phyloP scores from a whole-genome alignment of 2,329 filamentous ascomycete genomes.

The Pseudogymnoascus sp. region DNA sequence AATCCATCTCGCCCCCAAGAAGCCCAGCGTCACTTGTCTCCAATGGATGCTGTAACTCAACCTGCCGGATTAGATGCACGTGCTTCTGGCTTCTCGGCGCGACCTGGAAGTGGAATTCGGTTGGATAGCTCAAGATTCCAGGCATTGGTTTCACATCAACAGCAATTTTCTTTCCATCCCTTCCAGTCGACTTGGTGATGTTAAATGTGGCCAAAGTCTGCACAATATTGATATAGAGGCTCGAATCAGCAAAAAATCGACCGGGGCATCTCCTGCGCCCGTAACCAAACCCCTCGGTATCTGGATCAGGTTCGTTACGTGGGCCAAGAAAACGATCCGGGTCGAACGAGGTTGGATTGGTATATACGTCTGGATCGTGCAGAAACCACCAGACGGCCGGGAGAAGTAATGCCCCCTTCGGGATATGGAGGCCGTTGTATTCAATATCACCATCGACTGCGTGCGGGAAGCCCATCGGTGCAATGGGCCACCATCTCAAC shows the following conservation, averaged over 20 bases:
- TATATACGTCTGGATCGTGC: slow-evolving; percentile 31
- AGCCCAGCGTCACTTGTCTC: not conserved
- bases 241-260: slow-evolving; percentile 39
- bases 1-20: not conserved
- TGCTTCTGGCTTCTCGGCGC: slow-evolving; percentile 5
- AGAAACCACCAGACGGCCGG: slow-evolving; percentile 7
- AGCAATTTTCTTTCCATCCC: slow-evolving; percentile 27
- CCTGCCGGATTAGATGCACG: not conserved
- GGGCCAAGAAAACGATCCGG: slow-evolving; percentile 35
- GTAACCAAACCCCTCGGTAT: slow-evolving; percentile 45
- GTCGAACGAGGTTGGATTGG: slow-evolving; percentile 35
- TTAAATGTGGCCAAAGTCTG: slow-evolving; percentile 31
- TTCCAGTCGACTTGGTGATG: slow-evolving; percentile 27
- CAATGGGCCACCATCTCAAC: slow-evolving; percentile 37
- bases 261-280: slow-evolving; percentile 44
- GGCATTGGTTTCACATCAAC: slow-evolving; percentile 5
- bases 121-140: slow-evolving; percentile 3
- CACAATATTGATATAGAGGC: slow-evolving; percentile 31
- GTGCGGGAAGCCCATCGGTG: slow-evolving; percentile 45
- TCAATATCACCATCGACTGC: slow-evolving; percentile 43
- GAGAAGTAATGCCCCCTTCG: slow-evolving; percentile 35
- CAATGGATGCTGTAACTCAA: not conserved
- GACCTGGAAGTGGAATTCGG: not conserved
- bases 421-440: slow-evolving; percentile 47
- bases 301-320: slow-evolving; percentile 37